Conservation (phyloP, 768 basidiomycete genomes). For the Suillus spraguei region DNA sequence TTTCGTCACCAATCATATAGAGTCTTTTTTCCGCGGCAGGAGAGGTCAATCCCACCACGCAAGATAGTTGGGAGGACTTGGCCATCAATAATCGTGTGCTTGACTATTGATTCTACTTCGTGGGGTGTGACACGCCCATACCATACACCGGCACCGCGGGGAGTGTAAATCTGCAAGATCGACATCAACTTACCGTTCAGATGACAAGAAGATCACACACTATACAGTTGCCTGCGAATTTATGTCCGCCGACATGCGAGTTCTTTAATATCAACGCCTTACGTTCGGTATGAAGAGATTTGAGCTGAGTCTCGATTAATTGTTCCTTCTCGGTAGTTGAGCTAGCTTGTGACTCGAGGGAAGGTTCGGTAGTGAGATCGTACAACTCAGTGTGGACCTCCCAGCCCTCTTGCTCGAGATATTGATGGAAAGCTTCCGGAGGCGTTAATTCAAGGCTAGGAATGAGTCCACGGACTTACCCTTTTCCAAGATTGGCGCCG, state of each 20-base stretch:
- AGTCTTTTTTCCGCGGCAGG: constrained; percentile 63
- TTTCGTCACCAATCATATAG: constrained; percentile 69
- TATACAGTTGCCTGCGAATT: constrained; percentile 88
- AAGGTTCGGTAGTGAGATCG: constrained; percentile 42
- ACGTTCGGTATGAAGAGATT: constrained; percentile 53
- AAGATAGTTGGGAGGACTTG: constrained; percentile 83
- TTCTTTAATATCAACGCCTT: constrained; percentile 83
- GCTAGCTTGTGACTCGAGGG: constrained; percentile 25
- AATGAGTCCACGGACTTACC: constrained; percentile 41
- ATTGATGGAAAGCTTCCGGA: constrained; percentile 57
- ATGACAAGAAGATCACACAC: constrained; percentile 49
- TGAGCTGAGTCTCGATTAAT: constrained; percentile 43
- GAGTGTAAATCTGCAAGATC: constrained; percentile 72
- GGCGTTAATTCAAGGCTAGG: constrained; percentile 6
- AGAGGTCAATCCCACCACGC: constrained; percentile 83
- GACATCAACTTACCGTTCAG: constrained; percentile 3
- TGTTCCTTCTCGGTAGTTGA: constrained; percentile 52
- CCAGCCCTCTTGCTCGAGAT: constrained; percentile 72
- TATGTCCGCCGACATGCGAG: constrained; percentile 94
- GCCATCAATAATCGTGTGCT: constrained; percentile 85
- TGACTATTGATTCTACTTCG: constrained; percentile 83
- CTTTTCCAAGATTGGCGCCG: constrained; percentile 81
- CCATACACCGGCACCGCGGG: constrained; percentile 85
- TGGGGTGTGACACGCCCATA: constrained; percentile 93
- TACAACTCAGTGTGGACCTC: constrained; percentile 75